Evolutionary conservation across 345 rosid genomes (phyloP).

Genomic region (Gossypium turneri): DNA sequence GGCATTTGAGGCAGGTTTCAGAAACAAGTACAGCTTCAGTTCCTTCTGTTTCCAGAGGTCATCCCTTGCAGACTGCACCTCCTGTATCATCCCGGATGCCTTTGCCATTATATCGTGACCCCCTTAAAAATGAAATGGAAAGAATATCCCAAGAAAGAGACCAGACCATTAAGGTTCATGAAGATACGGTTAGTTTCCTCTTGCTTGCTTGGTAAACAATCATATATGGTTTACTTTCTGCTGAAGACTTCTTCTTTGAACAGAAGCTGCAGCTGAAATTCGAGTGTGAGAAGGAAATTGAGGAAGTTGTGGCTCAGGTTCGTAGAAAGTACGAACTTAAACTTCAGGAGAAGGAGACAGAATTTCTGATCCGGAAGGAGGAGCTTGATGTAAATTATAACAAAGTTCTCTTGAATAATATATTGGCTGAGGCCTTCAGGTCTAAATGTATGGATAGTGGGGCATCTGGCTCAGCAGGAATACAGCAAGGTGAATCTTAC

Average conservation of each 20-base stretch:
- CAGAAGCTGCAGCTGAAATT: conserved; percentile 49
- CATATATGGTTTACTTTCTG: conserved; percentile 12
- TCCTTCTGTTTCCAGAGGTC: conserved; percentile 20
- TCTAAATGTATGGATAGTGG: conserved; percentile 39
- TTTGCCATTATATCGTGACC: conserved; percentile 27
- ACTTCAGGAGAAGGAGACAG: conserved; percentile 40
- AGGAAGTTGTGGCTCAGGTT: conserved; percentile 42
- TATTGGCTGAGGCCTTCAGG: conserved; percentile 58
- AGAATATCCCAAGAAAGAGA: conserved; percentile 36
- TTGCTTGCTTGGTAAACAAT: conserved; percentile 13
- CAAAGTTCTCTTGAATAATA: conserved; percentile 47
- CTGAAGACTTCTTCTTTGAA: conserved; percentile 17
- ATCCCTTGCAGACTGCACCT: conserved; percentile 22
- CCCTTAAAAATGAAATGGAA: conserved; percentile 62
- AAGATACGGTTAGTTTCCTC: conserved; percentile 39
- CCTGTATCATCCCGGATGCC: conserved; percentile 25
- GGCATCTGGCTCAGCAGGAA: conserved; percentile 19
- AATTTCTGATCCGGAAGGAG: conserved; percentile 28
- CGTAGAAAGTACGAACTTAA: conserved; percentile 40
- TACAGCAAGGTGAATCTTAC: conserved; percentile 35
- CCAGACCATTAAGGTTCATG: conserved; percentile 25
- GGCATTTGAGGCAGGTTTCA: conserved; percentile 12
- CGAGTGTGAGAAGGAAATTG: conserved; percentile 55
- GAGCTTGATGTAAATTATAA: conserved; percentile 35
- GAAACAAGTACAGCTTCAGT: conserved; percentile 21